Conservation (phyloP, 2,329 filamentous ascomycete genomes). For the Colletotrichum musicola region DNA sequence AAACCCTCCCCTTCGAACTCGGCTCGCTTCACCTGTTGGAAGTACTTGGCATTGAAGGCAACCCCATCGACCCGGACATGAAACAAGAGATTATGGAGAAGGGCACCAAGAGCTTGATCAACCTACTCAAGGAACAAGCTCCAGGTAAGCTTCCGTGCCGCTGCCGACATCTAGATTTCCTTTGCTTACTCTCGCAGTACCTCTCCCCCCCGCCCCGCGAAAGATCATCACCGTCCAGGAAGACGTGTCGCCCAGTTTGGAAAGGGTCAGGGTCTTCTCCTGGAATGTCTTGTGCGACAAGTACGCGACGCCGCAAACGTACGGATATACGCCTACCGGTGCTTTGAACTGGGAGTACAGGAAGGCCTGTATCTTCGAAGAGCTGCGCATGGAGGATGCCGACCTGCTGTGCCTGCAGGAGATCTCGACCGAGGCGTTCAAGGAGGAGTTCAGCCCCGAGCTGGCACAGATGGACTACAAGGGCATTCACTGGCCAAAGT, state of each 20-base stretch:
- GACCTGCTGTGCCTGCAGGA: conserved; percentile 96
- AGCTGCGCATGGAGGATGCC: conserved; percentile 82
- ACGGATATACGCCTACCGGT: conserved; percentile 88
- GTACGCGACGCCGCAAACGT: conserved; percentile 85
- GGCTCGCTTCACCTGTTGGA: conserved; percentile 91
- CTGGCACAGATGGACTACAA: conserved; percentile 91
- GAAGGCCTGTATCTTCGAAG: conserved; percentile 83
- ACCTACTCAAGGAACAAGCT: conserved; percentile 84
- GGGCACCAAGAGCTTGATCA: conserved; percentile 88
- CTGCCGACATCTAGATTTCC: background rate
- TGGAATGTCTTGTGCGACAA: conserved; percentile 98
- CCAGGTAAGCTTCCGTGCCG: conserved; percentile 72
- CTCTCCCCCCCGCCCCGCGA: conserved; percentile 80
- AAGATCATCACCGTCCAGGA: conserved; percentile 83
- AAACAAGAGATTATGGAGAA: conserved; percentile 88
- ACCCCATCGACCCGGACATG: conserved; percentile 81
- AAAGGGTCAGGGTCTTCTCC: conserved; percentile 87
- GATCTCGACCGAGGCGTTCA: conserved; percentile 91
- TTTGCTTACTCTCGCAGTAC: conserved; percentile 66
- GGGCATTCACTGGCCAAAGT: conserved; percentile 92
- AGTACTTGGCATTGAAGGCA: conserved; percentile 91
- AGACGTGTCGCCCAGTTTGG: conserved; percentile 68
- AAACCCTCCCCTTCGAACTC: conserved; percentile 84
- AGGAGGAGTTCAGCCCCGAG: conserved; percentile 89
- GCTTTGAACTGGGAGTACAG: conserved; percentile 91